Evolutionary conservation across 768 basidiomycete species (phyloP), one percentile per base, ranked within the genome.

Genomic region (Rhodotorula taiwanensis): DNA sequence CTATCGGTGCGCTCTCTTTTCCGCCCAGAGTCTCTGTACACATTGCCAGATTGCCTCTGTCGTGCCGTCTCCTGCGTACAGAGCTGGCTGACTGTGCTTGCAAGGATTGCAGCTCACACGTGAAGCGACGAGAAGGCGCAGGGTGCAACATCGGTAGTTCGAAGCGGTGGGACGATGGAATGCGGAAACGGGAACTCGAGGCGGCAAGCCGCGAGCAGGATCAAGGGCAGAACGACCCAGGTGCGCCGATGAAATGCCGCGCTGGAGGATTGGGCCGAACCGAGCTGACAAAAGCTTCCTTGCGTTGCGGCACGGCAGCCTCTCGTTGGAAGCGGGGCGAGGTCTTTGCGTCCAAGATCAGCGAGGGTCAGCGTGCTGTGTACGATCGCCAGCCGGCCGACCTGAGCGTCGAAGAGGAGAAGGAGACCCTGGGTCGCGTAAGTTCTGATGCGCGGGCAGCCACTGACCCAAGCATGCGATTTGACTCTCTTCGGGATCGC

Each of bases 241-340:
- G 67, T 68, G 20, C 25, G 66, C 42, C 34, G 9, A 18, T 9
- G 7, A 2, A 28, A 4, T 33, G 33, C n/a, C 33, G 23, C 1
- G 21, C 4, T 3, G 33, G 31, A 31, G 27, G 4, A 23, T 3
- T 2, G 10, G n/a, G 21, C 11, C 25, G 39, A 13, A 23, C 2
- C 45, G 25, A 28, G 47, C 47, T 48, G 25, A 48, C 25, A 28
- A 30, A 5, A 11, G 2, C 51, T 20, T 9, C 16, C 28, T 14
- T 11, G 18, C 25, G 34, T 28, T 27, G n/a, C n/a, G n/a, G n/a
- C n/a, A 13, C 10, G 2, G 11, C 43, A 67, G 66, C 58, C 25
- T 68, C 66, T 28, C 50, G 67, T 0, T 72, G 71, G 71, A 27
- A 60, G 15, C 58, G 71, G 5, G 50, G 52, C 18, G 44, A 56